Evolutionary conservation across 2,329 filamentous ascomycete genomes (phyloP), one percentile per base, ranked within the genome.

Genomic region (Sclerotinia subarctica): DNA sequence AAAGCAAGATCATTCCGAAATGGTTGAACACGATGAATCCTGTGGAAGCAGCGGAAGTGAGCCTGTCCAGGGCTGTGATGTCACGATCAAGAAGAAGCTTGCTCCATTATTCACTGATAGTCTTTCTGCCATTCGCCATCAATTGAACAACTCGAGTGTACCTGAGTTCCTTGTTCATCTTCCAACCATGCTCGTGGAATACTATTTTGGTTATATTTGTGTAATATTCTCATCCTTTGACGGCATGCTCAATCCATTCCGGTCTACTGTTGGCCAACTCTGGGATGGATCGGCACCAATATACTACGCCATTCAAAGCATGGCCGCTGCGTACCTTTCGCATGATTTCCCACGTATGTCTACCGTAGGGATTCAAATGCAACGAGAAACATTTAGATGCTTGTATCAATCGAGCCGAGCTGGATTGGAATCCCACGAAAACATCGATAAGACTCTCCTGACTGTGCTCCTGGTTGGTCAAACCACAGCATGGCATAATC

Each of bases 191-290:
- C 78, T 89, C 21, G 83, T 88, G 13, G 85, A 88, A 59, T 86
- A 88, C 72, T 89, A 88, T 72, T 89, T 89, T 78, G 84, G 85
- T 72, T 85, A 88, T 69, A 85, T 88, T 3, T 87, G 85, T 60
- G 82, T 81, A 4, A 77, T 88, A 13, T 88, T 87, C 75, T 89
- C 86, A n/a, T 87, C 84, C 69, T 89, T 87, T 72, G 87, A 89
- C 75, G 87, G 86, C 26, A 79, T 82, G 17, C 80, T 87, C 71
- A 89, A 89, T 71, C 85, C 86, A 0, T 88, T 88, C 71, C 80
- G 86, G 49, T 84, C 83, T 1, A 85, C 85, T 0, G 84, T 88
- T 17, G 82, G 82, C 5, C 82, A 83, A 29, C 79, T 87, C 2
- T 88, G 85, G 82, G 80, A 84, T 52, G 82, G 82, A n/a, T 87